Percentiles rank a stretch among this genome's conserved stretches.
These are phyloP conservation scores for Endothia cerciana DNA, from an alignment of 2,329 filamentous ascomycete genomes.

Conservation along the genomic window DNA sequence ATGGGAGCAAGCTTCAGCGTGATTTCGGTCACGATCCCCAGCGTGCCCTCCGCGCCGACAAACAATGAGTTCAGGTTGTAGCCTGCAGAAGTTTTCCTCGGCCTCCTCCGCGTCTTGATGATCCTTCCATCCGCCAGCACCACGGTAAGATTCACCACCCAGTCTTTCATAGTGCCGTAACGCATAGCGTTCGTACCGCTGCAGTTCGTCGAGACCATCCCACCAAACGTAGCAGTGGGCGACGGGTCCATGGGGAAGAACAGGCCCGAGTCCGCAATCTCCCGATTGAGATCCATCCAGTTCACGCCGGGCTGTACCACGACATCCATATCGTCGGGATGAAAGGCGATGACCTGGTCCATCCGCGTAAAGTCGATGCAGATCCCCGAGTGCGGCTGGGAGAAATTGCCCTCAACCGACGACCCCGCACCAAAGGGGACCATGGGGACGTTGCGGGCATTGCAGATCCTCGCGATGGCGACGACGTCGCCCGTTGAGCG, in stretches of 20 bases:
- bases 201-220: slow-evolving; percentile 71
- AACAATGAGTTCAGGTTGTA: slow-evolving; percentile 74
- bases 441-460: slow-evolving; percentile 61
- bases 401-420: slow-evolving; percentile 73
- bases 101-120: slow-evolving; percentile 69
- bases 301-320: slow-evolving; percentile 71
- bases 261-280: slow-evolving; percentile 63
- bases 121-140: slow-evolving; percentile 71
- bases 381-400: slow-evolving; percentile 68
- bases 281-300: slow-evolving; percentile 69
- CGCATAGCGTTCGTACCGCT: slow-evolving; percentile 62
- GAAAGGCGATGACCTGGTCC: slow-evolving; percentile 66
- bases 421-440: slow-evolving; percentile 72
- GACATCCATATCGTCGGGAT: slow-evolving; percentile 72
- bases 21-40: slow-evolving; percentile 72
- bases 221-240: slow-evolving; percentile 60
- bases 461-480: slow-evolving; percentile 64
- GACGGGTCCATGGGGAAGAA: slow-evolving; percentile 74
- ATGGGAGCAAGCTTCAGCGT: slow-evolving; percentile 70
- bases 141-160: slow-evolving; percentile 72
- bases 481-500: slow-evolving; percentile 67
- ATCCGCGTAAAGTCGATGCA: slow-evolving; percentile 72
- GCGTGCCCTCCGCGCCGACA: slow-evolving; percentile 71
- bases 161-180: slow-evolving; percentile 79
- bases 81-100: slow-evolving; percentile 70